Evolutionary conservation across 345 rosid species (phyloP).

Genomic region (Theobroma cacao): DNA sequence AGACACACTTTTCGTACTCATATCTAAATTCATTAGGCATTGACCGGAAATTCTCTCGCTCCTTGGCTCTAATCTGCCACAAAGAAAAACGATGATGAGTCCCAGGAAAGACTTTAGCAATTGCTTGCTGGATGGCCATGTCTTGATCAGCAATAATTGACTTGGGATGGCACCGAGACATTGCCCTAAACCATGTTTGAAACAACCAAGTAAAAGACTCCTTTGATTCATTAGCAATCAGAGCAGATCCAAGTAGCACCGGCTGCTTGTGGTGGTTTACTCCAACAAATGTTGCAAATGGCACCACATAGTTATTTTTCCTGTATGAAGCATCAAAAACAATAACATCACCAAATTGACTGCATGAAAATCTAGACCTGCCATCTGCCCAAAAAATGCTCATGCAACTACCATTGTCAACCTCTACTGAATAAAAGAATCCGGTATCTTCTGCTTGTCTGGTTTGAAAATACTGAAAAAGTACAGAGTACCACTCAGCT

Average conservation of each 20-base stretch:
- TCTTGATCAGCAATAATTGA: constrained; percentile 89
- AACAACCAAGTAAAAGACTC: constrained; percentile 76
- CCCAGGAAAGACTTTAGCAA: constrained; percentile 65
- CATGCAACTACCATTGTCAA: constrained; percentile 59
- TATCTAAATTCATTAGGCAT: constrained; percentile 53
- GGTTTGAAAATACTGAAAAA: constrained; percentile 70
- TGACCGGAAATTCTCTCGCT: constrained; percentile 53
- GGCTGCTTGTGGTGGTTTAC: constrained; percentile 89
- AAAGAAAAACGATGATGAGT: constrained; percentile 72
- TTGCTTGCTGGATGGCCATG: constrained; percentile 61
- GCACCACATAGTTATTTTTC: constrained; percentile 51
- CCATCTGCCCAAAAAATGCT: constrained; percentile 92
- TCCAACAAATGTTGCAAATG: constrained; percentile 81
- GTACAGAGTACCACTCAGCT: constrained; percentile 66
- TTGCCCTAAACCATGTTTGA: constrained; percentile 80
- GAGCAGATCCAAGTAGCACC: constrained; percentile 83
- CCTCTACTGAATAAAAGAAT: constrained; percentile 70
- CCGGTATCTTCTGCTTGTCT: constrained; percentile 83
- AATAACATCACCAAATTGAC: constrained; percentile 79
- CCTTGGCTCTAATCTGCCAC: constrained; percentile 74
- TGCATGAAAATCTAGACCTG: constrained; percentile 79
- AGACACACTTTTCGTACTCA: constrained; percentile 71
- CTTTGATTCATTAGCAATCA: constrained; percentile 69
- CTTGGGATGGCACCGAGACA: constrained; percentile 67
- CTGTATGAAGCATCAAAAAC: constrained; percentile 78